phyloP scores from a whole-genome alignment of 1,139 yeast genomes.

The Sugiyamaella sp. region DNA sequence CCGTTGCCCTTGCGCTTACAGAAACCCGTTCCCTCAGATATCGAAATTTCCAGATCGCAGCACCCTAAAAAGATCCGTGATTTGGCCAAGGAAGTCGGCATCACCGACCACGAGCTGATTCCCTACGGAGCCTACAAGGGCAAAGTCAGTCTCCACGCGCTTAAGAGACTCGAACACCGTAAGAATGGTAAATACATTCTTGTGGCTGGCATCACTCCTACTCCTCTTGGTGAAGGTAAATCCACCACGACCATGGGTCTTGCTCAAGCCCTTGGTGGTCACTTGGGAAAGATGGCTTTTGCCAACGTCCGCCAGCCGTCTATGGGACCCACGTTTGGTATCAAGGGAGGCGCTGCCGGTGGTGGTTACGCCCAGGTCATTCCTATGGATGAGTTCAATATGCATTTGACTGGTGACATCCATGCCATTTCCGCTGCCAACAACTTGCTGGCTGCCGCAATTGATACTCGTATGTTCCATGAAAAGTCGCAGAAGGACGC shows the following conservation, averaged over 20 bases:
- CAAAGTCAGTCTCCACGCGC: slow-evolving; percentile 65
- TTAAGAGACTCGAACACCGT: slow-evolving; percentile 70
- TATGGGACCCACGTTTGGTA: slow-evolving; percentile 99
- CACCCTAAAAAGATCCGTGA: slow-evolving; percentile 80
- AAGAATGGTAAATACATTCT: slow-evolving; percentile 86
- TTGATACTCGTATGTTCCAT: slow-evolving; percentile 97
- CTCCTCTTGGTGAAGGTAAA: slow-evolving; percentile 98
- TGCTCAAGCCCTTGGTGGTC: slow-evolving; percentile 95
- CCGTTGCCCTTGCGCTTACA: slow-evolving; percentile 52
- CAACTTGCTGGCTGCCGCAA: slow-evolving; percentile 94
- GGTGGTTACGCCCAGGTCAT: slow-evolving; percentile 99
- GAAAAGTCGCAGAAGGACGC: slow-evolving; percentile 92
- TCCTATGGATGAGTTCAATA: slow-evolving; percentile 98
- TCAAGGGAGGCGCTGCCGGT: slow-evolving; percentile 99
- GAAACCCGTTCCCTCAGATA: slow-evolving; percentile 78
- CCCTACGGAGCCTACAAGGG: slow-evolving; percentile 93
- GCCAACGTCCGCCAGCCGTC: slow-evolving; percentile 98
- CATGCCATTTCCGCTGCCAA: slow-evolving; percentile 97
- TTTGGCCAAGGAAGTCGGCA: slow-evolving; percentile 84
- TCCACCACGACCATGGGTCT: slow-evolving; percentile 96
- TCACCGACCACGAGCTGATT: slow-evolving; percentile 80
- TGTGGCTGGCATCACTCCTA: slow-evolving; percentile 97
- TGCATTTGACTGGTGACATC: slow-evolving; percentile 97
- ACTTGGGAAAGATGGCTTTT: slow-evolving; percentile 79
- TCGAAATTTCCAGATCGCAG: slow-evolving; percentile 89